Evolutionary conservation across 2,329 filamentous ascomycete genomes (phyloP), one percentile per base, ranked within the genome.

Genomic region (Monosporascus cannonballus): DNA sequence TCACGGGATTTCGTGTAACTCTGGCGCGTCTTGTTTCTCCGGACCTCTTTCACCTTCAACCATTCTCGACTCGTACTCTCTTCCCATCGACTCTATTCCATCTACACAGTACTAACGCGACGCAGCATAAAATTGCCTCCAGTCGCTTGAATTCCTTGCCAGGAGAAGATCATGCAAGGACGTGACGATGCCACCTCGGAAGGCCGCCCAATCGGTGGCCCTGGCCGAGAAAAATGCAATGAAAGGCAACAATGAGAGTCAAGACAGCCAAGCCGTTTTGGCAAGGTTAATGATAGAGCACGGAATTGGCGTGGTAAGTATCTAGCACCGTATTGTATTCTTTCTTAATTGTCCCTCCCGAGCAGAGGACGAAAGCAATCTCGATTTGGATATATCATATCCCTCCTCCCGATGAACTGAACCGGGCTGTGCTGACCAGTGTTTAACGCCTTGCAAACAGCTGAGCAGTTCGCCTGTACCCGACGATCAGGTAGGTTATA

Each of bases 241-340:
- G 20, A 48, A 47, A 11, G 56, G 59, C 30, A 52, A 62, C 18
- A 60, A 61, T 46, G 62, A 66, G 27, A 66, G 62, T 49, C 63
- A 67, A 55, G 63, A 65, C 34, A 67, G 64, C 45, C 64, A 66
- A 46, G 56, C 51, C 5, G 49, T 59, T 45, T 53, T 67, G 30
- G 50, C 59, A 6, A 54, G 53, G 39, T 52, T 58, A 18, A 59
- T 63, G 30, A 51, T 54, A 15, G 51, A 62, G 36, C 59, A 66
- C 55, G 63, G 60, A 24, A 54, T 66, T 22, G 64, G 64, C 27
- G 56, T 63, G 57, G 64, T 67, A 56, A 62, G 65, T 61, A 49
- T 52, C 39, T 49, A 36, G 42, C 57, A 37, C 54, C 30, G 30
- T 34, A 14, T 11, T 34, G 11, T 34, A 34, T 34, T 34, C 30